phyloP scores from a whole-genome alignment of 345 rosid species.

The Citrus glauca region DNA sequence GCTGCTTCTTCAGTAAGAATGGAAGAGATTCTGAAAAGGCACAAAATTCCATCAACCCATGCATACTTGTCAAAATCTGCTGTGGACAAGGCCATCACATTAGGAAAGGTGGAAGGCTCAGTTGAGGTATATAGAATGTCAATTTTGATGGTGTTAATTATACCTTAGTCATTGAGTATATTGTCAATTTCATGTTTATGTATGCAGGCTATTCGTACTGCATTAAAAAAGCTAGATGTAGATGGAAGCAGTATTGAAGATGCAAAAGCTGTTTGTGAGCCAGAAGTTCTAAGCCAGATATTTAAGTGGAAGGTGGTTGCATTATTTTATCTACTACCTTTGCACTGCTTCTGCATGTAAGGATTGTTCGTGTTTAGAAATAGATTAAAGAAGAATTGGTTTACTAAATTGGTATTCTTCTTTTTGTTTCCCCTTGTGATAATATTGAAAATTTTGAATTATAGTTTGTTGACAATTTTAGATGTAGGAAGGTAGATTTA shows the following conservation, averaged over 20 bases:
- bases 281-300: constrained; percentile 61
- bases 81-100: constrained; percentile 59
- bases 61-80: constrained; percentile 36
- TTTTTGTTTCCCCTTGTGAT: neutral
- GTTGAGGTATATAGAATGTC: constrained; percentile 54
- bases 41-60: constrained; percentile 49
- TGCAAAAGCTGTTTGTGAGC: constrained; percentile 87
- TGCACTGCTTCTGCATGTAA: neutral
- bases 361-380: neutral
- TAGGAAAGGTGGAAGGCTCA: constrained; percentile 80
- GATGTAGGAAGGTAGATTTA: neutral
- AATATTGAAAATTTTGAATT: neutral
- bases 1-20: constrained; percentile 51
- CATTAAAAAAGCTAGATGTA: constrained; percentile 61
- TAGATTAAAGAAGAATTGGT: constrained; percentile 3
- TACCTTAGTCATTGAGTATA: neutral
- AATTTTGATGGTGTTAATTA: neutral
- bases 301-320: constrained; percentile 77
- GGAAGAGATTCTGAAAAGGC: constrained; percentile 45
- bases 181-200: neutral
- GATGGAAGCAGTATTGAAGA: constrained; percentile 67
- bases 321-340: constrained; percentile 6
- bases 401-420: neutral
- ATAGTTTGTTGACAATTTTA: neutral
- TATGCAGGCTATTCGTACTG: constrained; percentile 75